phyloP scores from a whole-genome alignment of 164 flowering plant species.

The Umbellularia californica region DNA sequence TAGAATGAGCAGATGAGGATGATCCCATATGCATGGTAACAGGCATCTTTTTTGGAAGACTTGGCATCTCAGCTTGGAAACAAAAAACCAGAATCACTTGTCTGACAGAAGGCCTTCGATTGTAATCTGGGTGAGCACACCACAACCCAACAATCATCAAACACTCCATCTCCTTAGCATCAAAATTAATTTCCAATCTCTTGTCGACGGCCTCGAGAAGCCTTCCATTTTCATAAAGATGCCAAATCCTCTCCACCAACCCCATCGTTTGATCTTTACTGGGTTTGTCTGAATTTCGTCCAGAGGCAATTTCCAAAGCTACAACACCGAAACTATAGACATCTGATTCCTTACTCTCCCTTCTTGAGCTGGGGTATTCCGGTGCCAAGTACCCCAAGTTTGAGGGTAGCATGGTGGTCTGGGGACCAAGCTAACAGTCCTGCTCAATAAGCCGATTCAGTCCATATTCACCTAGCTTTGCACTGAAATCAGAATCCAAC shows the following conservation, averaged over 20 bases:
- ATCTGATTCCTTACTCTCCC: constrained; percentile 46
- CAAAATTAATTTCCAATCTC: constrained; percentile 21
- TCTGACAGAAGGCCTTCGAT: constrained; percentile 25
- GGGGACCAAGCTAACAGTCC: background rate
- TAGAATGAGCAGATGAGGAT: background rate
- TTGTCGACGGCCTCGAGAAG: constrained; percentile 19
- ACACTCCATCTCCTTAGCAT: constrained; percentile 14
- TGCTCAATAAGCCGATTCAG: constrained; percentile 6
- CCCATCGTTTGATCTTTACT: constrained; percentile 10
- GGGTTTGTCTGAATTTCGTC: constrained; percentile 24
- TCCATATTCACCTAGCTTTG: constrained; percentile 11
- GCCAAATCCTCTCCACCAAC: constrained; percentile 43
- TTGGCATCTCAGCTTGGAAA: constrained; percentile 18
- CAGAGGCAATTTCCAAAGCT: constrained; percentile 40
- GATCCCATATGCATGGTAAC: constrained; percentile 4
- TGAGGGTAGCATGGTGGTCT: constrained; percentile 39
- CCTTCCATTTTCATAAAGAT: constrained; percentile 26
- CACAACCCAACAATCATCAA: constrained; percentile 34
- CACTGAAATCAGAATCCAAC: constrained; percentile 27
- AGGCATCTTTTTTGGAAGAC: constrained; percentile 26
- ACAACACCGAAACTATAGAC: constrained; percentile 49
- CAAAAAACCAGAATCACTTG: constrained; percentile 24
- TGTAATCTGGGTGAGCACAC: constrained; percentile 37
- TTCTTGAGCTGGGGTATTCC: constrained; percentile 29
- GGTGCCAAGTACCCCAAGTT: constrained; percentile 56